Evolutionary conservation across 345 rosid species (phyloP).

Genomic region (Abelmoschus esculentus): DNA sequence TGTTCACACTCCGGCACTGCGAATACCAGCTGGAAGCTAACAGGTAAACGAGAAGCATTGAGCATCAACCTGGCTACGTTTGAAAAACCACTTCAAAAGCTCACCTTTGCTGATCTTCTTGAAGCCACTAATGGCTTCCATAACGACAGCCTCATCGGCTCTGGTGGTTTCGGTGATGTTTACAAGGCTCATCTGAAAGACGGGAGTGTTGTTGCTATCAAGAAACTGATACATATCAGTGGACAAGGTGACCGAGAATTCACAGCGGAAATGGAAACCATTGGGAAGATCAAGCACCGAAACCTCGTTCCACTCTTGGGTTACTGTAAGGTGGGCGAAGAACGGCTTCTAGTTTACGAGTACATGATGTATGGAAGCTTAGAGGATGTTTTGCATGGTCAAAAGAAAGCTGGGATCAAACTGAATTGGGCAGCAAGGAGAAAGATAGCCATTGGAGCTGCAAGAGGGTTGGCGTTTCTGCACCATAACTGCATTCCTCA

Average conservation of each 20-base stretch:
- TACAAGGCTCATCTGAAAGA: constrained; percentile 86
- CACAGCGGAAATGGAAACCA: constrained; percentile 96
- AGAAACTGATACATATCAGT: constrained; percentile 83
- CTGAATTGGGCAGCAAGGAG: constrained; percentile 78
- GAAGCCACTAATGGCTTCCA: constrained; percentile 89
- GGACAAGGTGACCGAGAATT: constrained; percentile 98
- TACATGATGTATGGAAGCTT: constrained; percentile 92
- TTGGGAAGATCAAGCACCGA: constrained; percentile 87
- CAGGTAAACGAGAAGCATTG: constrained; percentile 59
- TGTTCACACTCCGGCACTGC: constrained; percentile 60
- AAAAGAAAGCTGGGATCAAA: constrained; percentile 56
- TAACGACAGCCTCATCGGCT: constrained; percentile 74
- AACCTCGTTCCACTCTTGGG: constrained; percentile 93
- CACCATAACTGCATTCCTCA: constrained; percentile 86
- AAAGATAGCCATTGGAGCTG: constrained; percentile 85
- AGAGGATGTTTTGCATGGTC: constrained; percentile 78
- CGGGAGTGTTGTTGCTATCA: constrained; percentile 82
- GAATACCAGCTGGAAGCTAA: constrained; percentile 65
- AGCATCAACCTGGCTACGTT: constrained; percentile 82
- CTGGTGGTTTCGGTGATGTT: constrained; percentile 97
- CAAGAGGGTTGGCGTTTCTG: constrained; percentile 81
- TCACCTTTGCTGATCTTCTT: constrained; percentile 87
- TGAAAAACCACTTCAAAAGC: constrained; percentile 75
- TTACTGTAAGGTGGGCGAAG: constrained; percentile 86
- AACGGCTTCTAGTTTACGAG: constrained; percentile 87